Conservation (phyloP, 176 grass and related monocot species). For the Dendrocalamus sinicus region DNA sequence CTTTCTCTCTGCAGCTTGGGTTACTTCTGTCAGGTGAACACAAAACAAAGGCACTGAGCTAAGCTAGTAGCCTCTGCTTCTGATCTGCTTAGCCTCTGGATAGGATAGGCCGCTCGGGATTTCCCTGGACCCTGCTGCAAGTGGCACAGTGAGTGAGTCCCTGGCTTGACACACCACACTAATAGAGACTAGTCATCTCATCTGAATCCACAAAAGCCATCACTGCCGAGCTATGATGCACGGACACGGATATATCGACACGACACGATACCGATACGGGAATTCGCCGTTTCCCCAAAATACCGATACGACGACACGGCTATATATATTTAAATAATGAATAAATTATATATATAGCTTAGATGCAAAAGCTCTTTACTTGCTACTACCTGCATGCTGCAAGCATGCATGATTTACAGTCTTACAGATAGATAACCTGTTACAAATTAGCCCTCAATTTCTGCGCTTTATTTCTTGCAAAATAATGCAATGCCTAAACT, state of each 20-base stretch:
- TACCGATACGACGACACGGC: too few relatives aligned
- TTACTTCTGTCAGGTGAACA: not conserved
- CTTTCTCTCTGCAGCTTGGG: too few relatives aligned
- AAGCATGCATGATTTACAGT: not conserved
- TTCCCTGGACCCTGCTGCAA: slow-evolving; percentile 16
- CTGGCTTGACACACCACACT: too few relatives aligned
- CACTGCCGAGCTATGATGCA: too few relatives aligned
- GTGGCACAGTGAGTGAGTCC: not conserved
- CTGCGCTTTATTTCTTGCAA: too few relatives aligned
- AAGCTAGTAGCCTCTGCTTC: not conserved
- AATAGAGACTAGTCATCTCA: not conserved
- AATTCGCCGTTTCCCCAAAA: too few relatives aligned
- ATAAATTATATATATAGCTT: too few relatives aligned
- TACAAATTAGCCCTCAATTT: too few relatives aligned
- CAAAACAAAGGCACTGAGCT: not conserved
- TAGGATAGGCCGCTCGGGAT: not conserved
- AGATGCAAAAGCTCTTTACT: not conserved
- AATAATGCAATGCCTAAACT: too few relatives aligned
- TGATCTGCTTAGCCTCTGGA: not conserved
- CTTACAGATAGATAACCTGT: not conserved
- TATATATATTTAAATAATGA: too few relatives aligned
- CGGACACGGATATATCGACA: too few relatives aligned
- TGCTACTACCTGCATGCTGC: not conserved
- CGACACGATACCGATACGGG: too few relatives aligned
- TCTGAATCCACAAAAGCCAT: not conserved